Evolutionary conservation across 306 rosid species (phyloP), one percentile per base, ranked within the genome.

Genomic region (Oemleria cerasiformis): DNA sequence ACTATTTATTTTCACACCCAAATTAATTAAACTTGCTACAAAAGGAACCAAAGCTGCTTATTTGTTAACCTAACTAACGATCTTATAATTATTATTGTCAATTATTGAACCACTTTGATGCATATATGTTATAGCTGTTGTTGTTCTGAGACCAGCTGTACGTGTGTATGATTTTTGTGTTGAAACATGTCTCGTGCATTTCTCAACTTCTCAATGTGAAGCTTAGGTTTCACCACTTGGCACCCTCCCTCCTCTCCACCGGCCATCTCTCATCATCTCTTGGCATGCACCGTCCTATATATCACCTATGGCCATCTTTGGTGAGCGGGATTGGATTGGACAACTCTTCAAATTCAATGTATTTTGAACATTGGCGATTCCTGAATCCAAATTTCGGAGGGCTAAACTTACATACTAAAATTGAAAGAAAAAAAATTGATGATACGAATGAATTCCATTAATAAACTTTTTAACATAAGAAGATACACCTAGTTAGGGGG

Each of bases 101-200:
- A 40, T 69, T 69, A 54, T 65, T 43, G 25, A 48, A 55, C 76
- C 61, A 20, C 72, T 17, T 41, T n/a, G 56, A 42, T 25, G 63
- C 19, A 30, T 58, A 58, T 12, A 30, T 5, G 2, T 25, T 25
- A 6, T 58, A 58, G 73, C 54, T 72, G 80, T 77, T 81, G 78
- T 68, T 71, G 80, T 81, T 81, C 30, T 25, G 30, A 25, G 75
- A 58, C 71, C 87, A 86, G 86, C 78, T 81, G 84, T 64, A 34
- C 34, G 30, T 40, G 44, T 9, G 23, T 16, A 20, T 63, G 55
- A 58, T 25, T 40, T 72, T 62, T 62, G 59, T 36, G 11, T 64
- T 81, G 75, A 83, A 67, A 70, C 25, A 72, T 67, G 82, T 70
- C 96, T 84, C 89, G 96, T 87, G 96, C 84, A 80, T 53, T 25